Evolutionary conservation across 2,329 filamentous ascomycete species (phyloP).

Genomic region (Fusarium domesticum): DNA sequence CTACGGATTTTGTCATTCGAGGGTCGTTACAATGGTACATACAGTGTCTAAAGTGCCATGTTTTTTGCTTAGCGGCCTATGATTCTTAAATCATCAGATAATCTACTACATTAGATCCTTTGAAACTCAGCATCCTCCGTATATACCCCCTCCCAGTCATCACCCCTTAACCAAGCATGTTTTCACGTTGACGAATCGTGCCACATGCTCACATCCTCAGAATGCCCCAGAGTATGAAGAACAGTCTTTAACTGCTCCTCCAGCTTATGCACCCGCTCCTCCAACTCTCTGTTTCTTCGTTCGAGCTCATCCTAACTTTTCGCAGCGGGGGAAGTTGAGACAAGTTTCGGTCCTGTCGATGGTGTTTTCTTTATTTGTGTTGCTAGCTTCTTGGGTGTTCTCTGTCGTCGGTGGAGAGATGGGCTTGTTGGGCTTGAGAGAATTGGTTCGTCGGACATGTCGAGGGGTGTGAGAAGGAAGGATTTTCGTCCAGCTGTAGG

Average conservation of each 20-base stretch:
- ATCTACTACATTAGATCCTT: too few relatives aligned
- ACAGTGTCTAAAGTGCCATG: too few relatives aligned
- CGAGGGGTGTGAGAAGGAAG: not conserved
- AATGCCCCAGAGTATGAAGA: not conserved
- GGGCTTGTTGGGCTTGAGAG: not conserved
- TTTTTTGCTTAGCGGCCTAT: too few relatives aligned
- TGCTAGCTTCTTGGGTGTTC: not conserved
- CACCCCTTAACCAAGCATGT: too few relatives aligned
- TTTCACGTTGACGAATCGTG: not conserved
- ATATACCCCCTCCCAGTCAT: too few relatives aligned
- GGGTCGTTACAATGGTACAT: too few relatives aligned
- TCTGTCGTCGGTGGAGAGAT: not conserved
- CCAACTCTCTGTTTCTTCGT: constrained; percentile 4
- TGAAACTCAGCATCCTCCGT: too few relatives aligned
- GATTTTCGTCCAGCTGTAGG: not conserved
- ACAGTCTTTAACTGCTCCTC: constrained; percentile 11
- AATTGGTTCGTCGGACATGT: not conserved
- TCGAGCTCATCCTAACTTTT: constrained; percentile 10
- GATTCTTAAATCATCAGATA: too few relatives aligned
- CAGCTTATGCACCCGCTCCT: constrained; percentile 10
- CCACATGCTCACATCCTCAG: not conserved
- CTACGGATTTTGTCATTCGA: constrained; percentile 1
- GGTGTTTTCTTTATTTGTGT: not conserved
- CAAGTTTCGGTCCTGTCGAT: not conserved
- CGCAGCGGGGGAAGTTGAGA: rapidly evolving